Evolutionary conservation across 192 early-diverging fungal genomes (phyloP).

Genomic region (Coemansia sp.): DNA sequence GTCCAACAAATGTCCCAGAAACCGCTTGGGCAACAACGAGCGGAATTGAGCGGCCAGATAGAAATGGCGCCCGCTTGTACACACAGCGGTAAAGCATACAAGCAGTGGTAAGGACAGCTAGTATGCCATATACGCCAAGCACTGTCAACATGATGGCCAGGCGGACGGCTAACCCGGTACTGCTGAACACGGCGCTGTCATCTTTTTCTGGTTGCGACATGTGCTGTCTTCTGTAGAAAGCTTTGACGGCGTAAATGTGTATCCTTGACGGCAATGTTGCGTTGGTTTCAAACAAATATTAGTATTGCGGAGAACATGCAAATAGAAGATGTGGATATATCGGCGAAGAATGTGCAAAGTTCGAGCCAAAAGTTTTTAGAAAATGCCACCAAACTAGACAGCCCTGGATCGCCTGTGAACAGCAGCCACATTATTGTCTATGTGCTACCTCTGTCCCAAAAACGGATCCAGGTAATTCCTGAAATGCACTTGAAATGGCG

Average conservation of each 20-base stretch:
- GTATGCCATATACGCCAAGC: slow-evolving; percentile 20
- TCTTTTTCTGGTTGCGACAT: neutral
- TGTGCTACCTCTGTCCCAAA: neutral
- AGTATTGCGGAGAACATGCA: neutral
- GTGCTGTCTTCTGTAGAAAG: neutral
- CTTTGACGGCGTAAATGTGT: neutral
- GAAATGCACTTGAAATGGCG: neutral
- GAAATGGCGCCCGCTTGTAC: slow-evolving; percentile 12
- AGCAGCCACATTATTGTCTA: neutral
- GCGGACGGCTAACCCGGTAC: slow-evolving; percentile 14
- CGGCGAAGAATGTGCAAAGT: too few relatives aligned
- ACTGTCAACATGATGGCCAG: slow-evolving; percentile 10
- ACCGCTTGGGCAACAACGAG: slow-evolving; percentile 25
- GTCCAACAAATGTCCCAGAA: slow-evolving; percentile 11
- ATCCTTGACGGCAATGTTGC: neutral
- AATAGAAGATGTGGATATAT: neutral
- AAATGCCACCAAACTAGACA: neutral
- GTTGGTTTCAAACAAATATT: neutral
- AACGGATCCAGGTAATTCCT: neutral
- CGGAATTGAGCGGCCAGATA: slow-evolving; percentile 22
- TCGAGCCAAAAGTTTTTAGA: neutral
- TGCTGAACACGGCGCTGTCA: neutral
- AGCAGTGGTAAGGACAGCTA: slow-evolving; percentile 20
- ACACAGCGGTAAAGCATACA: slow-evolving; percentile 21
- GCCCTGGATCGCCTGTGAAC: neutral